These are phyloP conservation scores for Cladorrhinum sp. DNA, from an alignment of 2,329 filamentous ascomycete genomes.

Conservation along the genomic window DNA sequence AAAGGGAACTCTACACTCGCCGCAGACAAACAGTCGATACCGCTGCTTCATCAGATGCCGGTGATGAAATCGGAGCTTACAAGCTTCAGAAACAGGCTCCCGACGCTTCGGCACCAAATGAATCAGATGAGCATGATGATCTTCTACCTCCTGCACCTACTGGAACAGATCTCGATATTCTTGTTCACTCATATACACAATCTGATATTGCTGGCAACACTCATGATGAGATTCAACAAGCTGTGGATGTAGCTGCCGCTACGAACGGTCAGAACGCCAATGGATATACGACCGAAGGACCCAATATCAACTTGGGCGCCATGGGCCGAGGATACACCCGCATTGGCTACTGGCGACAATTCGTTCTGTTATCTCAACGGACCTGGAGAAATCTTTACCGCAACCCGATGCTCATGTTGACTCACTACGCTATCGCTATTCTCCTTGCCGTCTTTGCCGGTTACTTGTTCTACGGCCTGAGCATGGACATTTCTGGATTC, in stretches of 20 bases:
- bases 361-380: conserved; percentile 80
- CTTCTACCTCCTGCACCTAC: conserved; percentile 57
- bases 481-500: conserved; percentile 94
- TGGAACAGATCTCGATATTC: conserved; percentile 75
- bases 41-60: conserved; percentile 58
- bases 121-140: conserved; percentile 68
- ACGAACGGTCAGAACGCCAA: conserved; percentile 66
- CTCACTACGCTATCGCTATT: conserved; percentile 96
- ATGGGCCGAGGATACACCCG: conserved; percentile 80
- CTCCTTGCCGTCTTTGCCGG: conserved; percentile 90
- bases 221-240: conserved; percentile 73
- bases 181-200: conserved; percentile 71
- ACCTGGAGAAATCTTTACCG: conserved; percentile 98
- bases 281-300: conserved; percentile 43
- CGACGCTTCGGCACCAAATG: conserved; percentile 50
- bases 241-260: conserved; percentile 60
- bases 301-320: conserved; percentile 52
- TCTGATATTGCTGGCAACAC: conserved; percentile 75
- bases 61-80: conserved; percentile 50
- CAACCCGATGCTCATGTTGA: conserved; percentile 97
- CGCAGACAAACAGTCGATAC: conserved; percentile 66
- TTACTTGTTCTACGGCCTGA: conserved; percentile 93
- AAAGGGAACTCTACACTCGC: conserved; percentile 84
- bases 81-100: conserved; percentile 48
- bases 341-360: conserved; percentile 76